Evolutionary conservation across 1,284 basidiomycete species (phyloP).

Genomic region (Anthracocystis setariae): DNA sequence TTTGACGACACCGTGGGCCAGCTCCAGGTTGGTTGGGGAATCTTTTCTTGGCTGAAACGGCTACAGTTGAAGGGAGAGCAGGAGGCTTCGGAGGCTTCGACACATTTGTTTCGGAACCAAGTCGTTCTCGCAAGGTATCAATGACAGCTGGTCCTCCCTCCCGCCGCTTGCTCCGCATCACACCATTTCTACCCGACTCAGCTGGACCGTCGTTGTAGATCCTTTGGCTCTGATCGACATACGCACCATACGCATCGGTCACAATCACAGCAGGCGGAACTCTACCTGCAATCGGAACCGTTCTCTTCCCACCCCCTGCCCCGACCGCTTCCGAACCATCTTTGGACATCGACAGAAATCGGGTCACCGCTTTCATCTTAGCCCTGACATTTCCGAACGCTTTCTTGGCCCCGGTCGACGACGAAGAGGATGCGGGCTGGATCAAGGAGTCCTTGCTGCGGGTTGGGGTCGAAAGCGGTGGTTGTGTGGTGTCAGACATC

Average conservation of each 20-base stretch:
- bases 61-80: neutral
- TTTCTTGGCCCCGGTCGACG: slow-evolving; percentile 9
- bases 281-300: slow-evolving; percentile 12
- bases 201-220: too few relatives aligned
- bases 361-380: slow-evolving; percentile 26
- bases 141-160: neutral
- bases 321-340: neutral
- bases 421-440: slow-evolving; percentile 3
- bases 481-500: slow-evolving; percentile 8
- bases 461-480: neutral
- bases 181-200: too few relatives aligned
- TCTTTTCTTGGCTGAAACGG: slow-evolving; percentile 12
- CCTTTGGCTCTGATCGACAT: neutral
- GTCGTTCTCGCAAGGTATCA: slow-evolving; percentile 18
- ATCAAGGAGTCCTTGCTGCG: slow-evolving; percentile 24
- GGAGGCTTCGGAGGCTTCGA: slow-evolving; percentile 10
- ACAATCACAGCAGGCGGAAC: neutral
- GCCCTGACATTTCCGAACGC: slow-evolving; percentile 19
- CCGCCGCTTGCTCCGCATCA: too few relatives aligned
- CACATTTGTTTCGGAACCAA: slow-evolving; percentile 3
- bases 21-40: slow-evolving; percentile 1
- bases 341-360: slow-evolving; percentile 15
- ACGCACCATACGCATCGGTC: neutral
- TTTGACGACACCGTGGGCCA: neutral
- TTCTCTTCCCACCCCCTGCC: neutral